phyloP scores from a whole-genome alignment of 257 asterid species.

The Scutellaria barbata region DNA sequence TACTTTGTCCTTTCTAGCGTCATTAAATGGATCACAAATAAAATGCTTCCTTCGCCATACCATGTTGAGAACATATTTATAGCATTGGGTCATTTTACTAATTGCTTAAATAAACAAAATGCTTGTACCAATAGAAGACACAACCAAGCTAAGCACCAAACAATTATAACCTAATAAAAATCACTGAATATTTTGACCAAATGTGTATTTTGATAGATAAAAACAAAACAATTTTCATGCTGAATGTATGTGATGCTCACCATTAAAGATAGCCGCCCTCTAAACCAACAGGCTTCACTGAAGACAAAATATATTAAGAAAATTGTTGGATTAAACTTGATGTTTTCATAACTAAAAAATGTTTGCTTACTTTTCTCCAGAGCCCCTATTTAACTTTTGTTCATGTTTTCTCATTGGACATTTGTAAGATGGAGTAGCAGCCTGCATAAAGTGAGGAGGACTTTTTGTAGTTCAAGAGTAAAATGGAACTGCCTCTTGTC shows the following conservation, averaged over 20 bases:
- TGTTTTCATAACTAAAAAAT: not conserved
- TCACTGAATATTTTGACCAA: not conserved
- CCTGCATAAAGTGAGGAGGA: not conserved
- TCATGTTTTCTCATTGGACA: not conserved
- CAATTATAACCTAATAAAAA: not conserved
- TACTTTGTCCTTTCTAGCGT: not conserved
- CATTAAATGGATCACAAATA: not conserved
- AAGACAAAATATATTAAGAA: not conserved
- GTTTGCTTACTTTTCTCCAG: conserved; percentile 13
- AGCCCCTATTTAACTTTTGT: not conserved
- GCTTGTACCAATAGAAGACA: not conserved
- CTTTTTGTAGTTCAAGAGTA: conserved; percentile 21
- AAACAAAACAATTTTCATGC: not conserved
- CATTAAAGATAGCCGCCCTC: not conserved
- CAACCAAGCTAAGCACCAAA: not conserved
- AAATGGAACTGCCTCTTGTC: not conserved
- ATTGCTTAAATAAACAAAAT: too few relatives aligned
- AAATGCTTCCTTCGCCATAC: too few relatives aligned
- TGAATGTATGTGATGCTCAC: not conserved
- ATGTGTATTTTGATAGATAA: not conserved
- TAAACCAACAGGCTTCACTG: not conserved
- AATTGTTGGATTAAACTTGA: not conserved
- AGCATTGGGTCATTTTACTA: too few relatives aligned
- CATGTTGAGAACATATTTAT: too few relatives aligned
- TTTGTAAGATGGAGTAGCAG: not conserved